Evolutionary conservation across 2,329 filamentous ascomycete genomes (phyloP).

Genomic region (Aspergillus sp.): DNA sequence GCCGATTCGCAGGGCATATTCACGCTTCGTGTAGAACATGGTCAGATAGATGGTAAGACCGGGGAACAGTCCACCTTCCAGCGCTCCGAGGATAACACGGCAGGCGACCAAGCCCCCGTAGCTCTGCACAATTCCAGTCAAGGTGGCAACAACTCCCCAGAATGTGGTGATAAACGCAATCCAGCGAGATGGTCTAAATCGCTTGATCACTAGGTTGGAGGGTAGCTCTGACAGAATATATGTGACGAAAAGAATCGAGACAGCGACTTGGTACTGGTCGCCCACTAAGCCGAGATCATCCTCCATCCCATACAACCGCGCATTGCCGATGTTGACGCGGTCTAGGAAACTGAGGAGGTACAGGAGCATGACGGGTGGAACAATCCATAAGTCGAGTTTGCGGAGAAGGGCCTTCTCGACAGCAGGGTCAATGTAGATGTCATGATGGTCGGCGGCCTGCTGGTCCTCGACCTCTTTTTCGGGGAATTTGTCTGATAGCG

Average conservation of each 20-base stretch:
- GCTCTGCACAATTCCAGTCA: slow-evolving; percentile 5
- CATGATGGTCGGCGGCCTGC: slow-evolving; percentile 2
- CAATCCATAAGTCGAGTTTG: slow-evolving; percentile 9
- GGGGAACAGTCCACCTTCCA: slow-evolving; percentile 9
- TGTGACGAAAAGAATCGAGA: slow-evolving; percentile 11
- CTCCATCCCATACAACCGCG: slow-evolving; percentile 5
- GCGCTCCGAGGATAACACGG: slow-evolving; percentile 4
- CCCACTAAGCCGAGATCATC: slow-evolving; percentile 9
- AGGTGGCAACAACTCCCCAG: slow-evolving; percentile 11
- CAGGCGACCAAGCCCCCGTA: slow-evolving; percentile 8
- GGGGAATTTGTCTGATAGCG: neutral
- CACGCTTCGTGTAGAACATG: slow-evolving; percentile 11
- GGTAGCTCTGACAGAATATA: slow-evolving; percentile 13
- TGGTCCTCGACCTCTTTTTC: slow-evolving; percentile 3
- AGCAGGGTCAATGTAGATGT: slow-evolving; percentile 12
- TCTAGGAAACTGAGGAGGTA: slow-evolving; percentile 12
- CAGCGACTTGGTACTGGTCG: slow-evolving; percentile 9
- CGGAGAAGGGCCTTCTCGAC: slow-evolving; percentile 8
- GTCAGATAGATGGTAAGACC: slow-evolving; percentile 13
- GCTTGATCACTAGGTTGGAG: slow-evolving; percentile 12
- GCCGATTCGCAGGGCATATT: slow-evolving; percentile 12
- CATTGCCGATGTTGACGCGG: slow-evolving; percentile 12
- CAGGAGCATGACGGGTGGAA: slow-evolving; percentile 7
- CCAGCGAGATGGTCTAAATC: slow-evolving; percentile 11
- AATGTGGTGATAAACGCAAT: slow-evolving; percentile 10